A percentile compares a stretch with the other conserved stretches of the same genome.
These are phyloP conservation scores for Ilex paraguariensis DNA, from an alignment of 305 asterid genomes.

Conservation along the genomic window DNA sequence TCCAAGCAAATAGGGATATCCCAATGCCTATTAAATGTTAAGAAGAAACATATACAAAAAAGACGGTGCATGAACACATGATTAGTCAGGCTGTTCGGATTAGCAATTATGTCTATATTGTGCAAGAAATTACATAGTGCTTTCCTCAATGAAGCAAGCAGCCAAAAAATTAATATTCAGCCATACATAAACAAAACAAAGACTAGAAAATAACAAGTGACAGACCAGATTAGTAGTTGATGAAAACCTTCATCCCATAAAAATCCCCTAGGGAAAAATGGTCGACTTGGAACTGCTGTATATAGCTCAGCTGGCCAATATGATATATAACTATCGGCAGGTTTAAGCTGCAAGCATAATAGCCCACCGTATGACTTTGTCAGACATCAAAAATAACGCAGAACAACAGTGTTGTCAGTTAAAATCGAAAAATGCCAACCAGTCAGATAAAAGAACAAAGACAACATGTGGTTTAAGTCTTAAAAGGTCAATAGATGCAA, in stretches of 20 bases:
- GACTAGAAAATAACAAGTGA: slow-evolving; percentile 12
- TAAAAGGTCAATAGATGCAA: too few relatives aligned
- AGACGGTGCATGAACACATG: neutral
- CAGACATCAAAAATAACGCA: slow-evolving; percentile 29
- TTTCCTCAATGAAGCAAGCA: neutral
- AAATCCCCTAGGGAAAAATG: slow-evolving; percentile 97
- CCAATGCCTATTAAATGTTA: slow-evolving; percentile 75
- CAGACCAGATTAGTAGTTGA: slow-evolving; percentile 86
- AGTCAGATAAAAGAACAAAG: neutral
- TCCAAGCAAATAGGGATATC: slow-evolving; percentile 83
- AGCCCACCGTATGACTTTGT: slow-evolving; percentile 36
- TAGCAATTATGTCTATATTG: neutral
- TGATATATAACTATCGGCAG: slow-evolving; percentile 46
- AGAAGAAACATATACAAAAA: slow-evolving; percentile 8
- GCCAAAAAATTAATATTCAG: slow-evolving; percentile 2
- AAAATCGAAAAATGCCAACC: neutral
- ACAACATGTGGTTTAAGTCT: neutral
- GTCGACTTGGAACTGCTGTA: slow-evolving; percentile 97
- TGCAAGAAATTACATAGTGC: neutral
- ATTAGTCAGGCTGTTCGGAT: neutral
- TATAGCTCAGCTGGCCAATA: slow-evolving; percentile 99
- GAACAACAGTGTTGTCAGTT: neutral
- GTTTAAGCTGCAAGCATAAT: slow-evolving; percentile 54
- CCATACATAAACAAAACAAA: slow-evolving; percentile 1
- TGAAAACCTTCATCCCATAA: slow-evolving; percentile 99